Evolutionary conservation across 306 rosid species (phyloP).

Genomic region (Quercus parvula): DNA sequence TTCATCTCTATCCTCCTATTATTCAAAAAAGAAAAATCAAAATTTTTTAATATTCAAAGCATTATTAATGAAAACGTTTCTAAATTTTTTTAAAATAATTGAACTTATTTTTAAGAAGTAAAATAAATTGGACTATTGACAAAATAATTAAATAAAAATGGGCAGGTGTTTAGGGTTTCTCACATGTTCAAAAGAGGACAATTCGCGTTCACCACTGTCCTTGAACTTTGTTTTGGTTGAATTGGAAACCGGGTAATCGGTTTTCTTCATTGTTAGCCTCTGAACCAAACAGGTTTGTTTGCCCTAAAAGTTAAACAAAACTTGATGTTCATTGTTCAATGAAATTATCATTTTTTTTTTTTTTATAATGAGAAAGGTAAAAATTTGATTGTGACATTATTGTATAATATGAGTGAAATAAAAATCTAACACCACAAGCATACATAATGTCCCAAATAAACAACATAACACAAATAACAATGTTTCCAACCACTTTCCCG

Average conservation of each 20-base stretch:
- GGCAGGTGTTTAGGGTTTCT: neutral
- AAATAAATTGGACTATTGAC: too few relatives aligned
- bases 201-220: conserved; percentile 23
- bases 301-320: neutral
- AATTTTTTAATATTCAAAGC: too few relatives aligned
- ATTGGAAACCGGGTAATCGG: neutral
- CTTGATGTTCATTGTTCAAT: neutral
- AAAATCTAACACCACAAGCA: too few relatives aligned
- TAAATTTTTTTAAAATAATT: too few relatives aligned
- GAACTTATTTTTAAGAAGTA: neutral
- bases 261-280: conserved; percentile 20
- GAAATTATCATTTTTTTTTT: neutral
- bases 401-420: too few relatives aligned
- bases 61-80: too few relatives aligned
- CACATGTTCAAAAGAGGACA: conserved; percentile 41
- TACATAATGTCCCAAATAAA: too few relatives aligned
- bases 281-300: neutral
- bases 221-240: conserved; percentile 24
- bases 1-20: conserved; percentile 18
- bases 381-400: too few relatives aligned
- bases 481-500: too few relatives aligned
- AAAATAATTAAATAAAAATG: neutral
- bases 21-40: too few relatives aligned
- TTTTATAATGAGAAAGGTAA: too few relatives aligned
- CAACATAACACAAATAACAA: too few relatives aligned